These are phyloP conservation scores for Hibiscus syriacus DNA, from an alignment of 345 rosid genomes.

Conservation along the genomic window DNA sequence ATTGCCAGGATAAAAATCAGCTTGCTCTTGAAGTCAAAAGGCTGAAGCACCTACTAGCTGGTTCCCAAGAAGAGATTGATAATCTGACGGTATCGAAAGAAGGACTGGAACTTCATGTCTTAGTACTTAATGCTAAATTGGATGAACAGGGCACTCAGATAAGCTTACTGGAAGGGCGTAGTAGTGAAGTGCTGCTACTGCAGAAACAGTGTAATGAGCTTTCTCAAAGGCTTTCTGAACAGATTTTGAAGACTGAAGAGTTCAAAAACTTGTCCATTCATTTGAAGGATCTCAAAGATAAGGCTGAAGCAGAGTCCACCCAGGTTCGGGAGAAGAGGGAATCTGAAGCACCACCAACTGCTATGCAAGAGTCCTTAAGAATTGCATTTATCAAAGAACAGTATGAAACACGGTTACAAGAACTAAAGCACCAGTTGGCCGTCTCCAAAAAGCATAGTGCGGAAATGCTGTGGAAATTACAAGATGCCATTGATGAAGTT, in stretches of 20 bases:
- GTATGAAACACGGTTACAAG: slow-evolving; percentile 73
- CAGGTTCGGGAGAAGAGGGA: slow-evolving; percentile 51
- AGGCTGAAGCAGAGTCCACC: slow-evolving; percentile 61
- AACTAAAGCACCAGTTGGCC: slow-evolving; percentile 71
- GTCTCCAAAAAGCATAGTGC: slow-evolving; percentile 84
- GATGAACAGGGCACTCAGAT: slow-evolving; percentile 40
- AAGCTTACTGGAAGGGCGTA: slow-evolving; percentile 23
- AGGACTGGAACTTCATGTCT: slow-evolving; percentile 45
- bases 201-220: slow-evolving; percentile 53
- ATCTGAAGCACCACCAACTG: slow-evolving; percentile 43
- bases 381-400: slow-evolving; percentile 95
- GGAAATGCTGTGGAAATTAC: slow-evolving; percentile 87
- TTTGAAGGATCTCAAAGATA: slow-evolving; percentile 82
- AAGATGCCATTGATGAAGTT: slow-evolving; percentile 82
- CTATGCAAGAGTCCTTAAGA: slow-evolving; percentile 87
- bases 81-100: slow-evolving; percentile 44
- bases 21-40: slow-evolving; percentile 41
- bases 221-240: slow-evolving; percentile 63
- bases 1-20: slow-evolving; percentile 26
- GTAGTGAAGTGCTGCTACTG: slow-evolving; percentile 34
- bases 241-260: slow-evolving; percentile 79
- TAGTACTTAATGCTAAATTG: slow-evolving; percentile 49
- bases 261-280: slow-evolving; percentile 67
- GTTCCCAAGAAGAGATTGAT: slow-evolving; percentile 51
- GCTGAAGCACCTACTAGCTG: slow-evolving; percentile 36